Percentiles rank a stretch among this genome's conserved stretches.
These are phyloP conservation scores for Chlamydomonas applanata DNA, from an alignment of 139 green algal genomes.

Conservation along the genomic window DNA sequence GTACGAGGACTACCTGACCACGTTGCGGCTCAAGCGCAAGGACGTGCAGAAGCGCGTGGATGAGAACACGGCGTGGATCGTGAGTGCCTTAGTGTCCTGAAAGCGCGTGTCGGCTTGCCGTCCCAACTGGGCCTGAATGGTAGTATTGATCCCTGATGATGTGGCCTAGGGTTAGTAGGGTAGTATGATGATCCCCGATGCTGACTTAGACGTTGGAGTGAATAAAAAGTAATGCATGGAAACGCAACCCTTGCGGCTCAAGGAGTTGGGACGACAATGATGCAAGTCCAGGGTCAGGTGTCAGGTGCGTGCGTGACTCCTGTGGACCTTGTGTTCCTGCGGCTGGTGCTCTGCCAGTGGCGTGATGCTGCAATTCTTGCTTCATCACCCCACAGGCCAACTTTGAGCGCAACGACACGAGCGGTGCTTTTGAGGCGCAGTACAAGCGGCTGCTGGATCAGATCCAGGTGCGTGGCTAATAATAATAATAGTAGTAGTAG, in stretches of 20 bases:
- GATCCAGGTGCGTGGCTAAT: conserved; percentile 41
- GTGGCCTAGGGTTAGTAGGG: not conserved
- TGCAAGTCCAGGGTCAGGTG: too few relatives aligned
- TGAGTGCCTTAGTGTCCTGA: conserved; percentile 20
- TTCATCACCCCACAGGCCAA: conserved; percentile 23
- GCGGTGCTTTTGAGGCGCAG: conserved; percentile 43
- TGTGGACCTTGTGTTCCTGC: too few relatives aligned
- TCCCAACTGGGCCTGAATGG: not conserved
- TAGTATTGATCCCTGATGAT: not conserved
- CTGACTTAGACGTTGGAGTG: too few relatives aligned
- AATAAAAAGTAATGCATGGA: too few relatives aligned
- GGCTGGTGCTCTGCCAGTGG: too few relatives aligned
- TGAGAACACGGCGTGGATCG: conserved; percentile 49
- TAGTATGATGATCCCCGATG: too few relatives aligned
- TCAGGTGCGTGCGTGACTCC: too few relatives aligned
- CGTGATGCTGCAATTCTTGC: too few relatives aligned
- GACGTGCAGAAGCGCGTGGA: conserved; percentile 46
- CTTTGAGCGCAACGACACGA: conserved; percentile 32
- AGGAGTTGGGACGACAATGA: too few relatives aligned
- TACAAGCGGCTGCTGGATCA: conserved; percentile 48
- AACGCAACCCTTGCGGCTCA: too few relatives aligned
- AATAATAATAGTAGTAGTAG: too few relatives aligned
- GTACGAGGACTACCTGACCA: conserved; percentile 49
- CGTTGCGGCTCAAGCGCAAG: conserved; percentile 28
- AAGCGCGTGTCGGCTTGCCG: too few relatives aligned